These are phyloP conservation scores for Trichosporon inkin DNA, from an alignment of 1,284 basidiomycete species.

Conservation along the genomic window DNA sequence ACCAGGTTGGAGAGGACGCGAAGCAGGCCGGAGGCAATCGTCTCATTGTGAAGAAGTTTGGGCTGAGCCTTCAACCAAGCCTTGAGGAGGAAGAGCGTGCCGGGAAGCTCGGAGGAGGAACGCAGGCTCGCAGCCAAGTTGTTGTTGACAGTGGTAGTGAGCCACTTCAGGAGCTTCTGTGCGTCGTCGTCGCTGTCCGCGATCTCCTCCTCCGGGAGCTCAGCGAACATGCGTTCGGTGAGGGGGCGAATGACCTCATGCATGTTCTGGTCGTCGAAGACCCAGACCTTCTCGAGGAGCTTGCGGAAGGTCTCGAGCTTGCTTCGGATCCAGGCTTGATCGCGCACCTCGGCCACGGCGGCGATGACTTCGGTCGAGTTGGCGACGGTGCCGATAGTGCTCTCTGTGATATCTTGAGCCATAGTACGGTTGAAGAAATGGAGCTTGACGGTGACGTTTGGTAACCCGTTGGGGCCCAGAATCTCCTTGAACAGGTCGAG, in stretches of 20 bases:
- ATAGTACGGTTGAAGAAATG: constrained; percentile 80
- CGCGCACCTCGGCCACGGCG: constrained; percentile 76
- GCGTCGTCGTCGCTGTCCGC: constrained; percentile 62
- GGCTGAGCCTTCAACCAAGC: constrained; percentile 80
- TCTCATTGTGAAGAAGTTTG: constrained; percentile 68
- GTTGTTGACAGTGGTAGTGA: constrained; percentile 73
- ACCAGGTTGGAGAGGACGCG: constrained; percentile 80
- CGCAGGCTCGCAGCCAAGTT: constrained; percentile 51
- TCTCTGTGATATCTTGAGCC: constrained; percentile 76
- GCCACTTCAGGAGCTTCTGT: constrained; percentile 72
- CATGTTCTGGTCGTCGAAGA: constrained; percentile 67
- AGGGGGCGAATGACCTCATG: constrained; percentile 78
- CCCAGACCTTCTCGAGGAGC: constrained; percentile 81
- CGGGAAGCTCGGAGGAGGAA: constrained; percentile 57
- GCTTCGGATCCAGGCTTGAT: constrained; percentile 73
- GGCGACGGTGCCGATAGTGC: constrained; percentile 64
- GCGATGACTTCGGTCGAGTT: constrained; percentile 87
- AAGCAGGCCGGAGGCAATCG: constrained; percentile 70
- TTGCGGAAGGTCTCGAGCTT: constrained; percentile 80
- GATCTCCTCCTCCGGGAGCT: constrained; percentile 78
- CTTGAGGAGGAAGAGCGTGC: constrained; percentile 79
- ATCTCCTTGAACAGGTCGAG: constrained; percentile 76
- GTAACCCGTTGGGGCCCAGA: constrained; percentile 78
- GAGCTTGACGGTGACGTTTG: constrained; percentile 88
- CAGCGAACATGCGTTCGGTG: constrained; percentile 77